Evolutionary conservation across 2,329 filamentous ascomycete genomes (phyloP), one percentile per base, ranked within the genome.

Genomic region (Neodidymelliopsis sp.): DNA sequence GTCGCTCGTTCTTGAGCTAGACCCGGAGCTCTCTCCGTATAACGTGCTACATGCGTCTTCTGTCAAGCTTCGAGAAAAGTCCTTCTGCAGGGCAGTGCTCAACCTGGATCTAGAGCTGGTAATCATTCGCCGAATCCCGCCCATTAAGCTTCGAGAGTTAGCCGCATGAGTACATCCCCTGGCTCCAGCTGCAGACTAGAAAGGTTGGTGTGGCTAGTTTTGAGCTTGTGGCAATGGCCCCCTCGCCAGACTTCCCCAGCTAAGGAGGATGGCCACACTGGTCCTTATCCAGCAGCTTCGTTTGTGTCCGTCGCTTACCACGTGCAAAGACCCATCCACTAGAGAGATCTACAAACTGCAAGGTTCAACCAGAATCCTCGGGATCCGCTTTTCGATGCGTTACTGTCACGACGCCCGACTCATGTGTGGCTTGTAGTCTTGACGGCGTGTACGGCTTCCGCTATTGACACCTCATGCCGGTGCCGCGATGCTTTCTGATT

Each of bases 241-340:
- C 33, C 27, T 38, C 42, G 39, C 28, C 28, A 29, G 28, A 43
- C 33, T 19, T 49, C 22, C 34, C 28, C 10, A 33, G 11, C 4
- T 18, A 16, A 29, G 12, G 2, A 24, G 8, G 28, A 35, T 6
- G 5, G 13, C 29, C 13, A 35, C 23, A 7, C 20, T n/a, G 3
- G 41, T 19, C 19, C 24, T 19, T 6, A 35, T 33, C n/a, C 19
- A 30, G 25, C 13, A 29, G 19, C 13, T 11, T 20, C 18, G 19
- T n/a, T 30, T 23, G 22, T n/a, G 9, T 15, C 6, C 23, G 10
- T 6, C 27, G 13, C 12, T 25, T 24, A 37, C 4, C 25, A 37
- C 30, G 15, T 31, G 19, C 27, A 15, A 19, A n/a, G n/a, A n/a
- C n/a, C n/a, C n/a, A n/a, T n/a, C n/a, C n/a, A n/a, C n/a, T n/a